Evolutionary conservation across 352 stramenopile genomes (phyloP).

Genomic region (Globisporangium paddicum): DNA sequence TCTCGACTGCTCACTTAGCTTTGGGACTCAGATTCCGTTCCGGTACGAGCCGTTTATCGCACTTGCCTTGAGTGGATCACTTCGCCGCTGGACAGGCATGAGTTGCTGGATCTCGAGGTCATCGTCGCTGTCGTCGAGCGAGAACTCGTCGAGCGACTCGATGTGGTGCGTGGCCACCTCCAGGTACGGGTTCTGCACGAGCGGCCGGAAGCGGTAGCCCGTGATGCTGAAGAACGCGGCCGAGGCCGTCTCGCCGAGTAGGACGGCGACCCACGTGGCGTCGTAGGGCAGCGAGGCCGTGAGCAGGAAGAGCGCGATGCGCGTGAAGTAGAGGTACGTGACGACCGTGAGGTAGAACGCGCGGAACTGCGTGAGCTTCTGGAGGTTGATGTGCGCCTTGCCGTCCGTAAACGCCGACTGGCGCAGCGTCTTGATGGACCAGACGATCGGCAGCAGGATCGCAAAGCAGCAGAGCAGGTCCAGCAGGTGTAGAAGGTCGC

Average conservation of each 20-base stretch:
- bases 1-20: too few relatives aligned
- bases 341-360: slow-evolving; percentile 97
- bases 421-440: slow-evolving; percentile 87
- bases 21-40: background rate
- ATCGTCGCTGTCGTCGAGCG: slow-evolving; percentile 29
- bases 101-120: slow-evolving; percentile 26
- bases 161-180: slow-evolving; percentile 59
- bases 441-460: slow-evolving; percentile 97
- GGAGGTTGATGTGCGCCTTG: slow-evolving; percentile 83
- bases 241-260: slow-evolving; percentile 74
- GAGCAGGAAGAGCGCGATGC: slow-evolving; percentile 95
- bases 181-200: slow-evolving; percentile 91
- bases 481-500: slow-evolving; percentile 92
- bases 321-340: slow-evolving; percentile 97
- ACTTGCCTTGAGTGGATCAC: slow-evolving; percentile 1
- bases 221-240: slow-evolving; percentile 92
- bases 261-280: slow-evolving; percentile 64
- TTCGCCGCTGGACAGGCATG: background rate
- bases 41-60: background rate
- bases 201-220: slow-evolving; percentile 90
- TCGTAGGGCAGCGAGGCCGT: slow-evolving; percentile 90
- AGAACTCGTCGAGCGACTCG: slow-evolving; percentile 76
- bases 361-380: slow-evolving; percentile 95
- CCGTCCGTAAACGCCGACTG: slow-evolving; percentile 82
- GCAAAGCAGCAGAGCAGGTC: slow-evolving; percentile 97